These are phyloP conservation scores for Melaleuca alternifolia DNA, from an alignment of 345 rosid species.

Conservation along the genomic window DNA sequence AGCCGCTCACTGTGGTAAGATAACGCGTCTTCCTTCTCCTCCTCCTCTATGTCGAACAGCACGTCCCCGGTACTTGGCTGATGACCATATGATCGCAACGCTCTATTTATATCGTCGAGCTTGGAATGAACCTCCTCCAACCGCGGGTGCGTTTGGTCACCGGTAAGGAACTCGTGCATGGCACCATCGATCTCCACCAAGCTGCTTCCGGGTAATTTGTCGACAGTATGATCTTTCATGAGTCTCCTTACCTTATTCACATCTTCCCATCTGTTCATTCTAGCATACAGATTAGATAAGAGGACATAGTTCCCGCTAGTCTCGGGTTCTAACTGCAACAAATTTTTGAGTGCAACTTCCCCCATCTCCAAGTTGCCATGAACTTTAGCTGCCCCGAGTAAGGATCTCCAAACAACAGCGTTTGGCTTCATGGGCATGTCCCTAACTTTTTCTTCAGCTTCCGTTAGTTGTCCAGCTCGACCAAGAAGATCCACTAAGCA, in stretches of 20 bases:
- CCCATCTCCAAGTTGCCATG: conserved; percentile 42
- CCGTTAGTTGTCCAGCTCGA: conserved; percentile 39
- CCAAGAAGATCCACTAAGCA: conserved; percentile 58
- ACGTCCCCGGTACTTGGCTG: conserved; percentile 19
- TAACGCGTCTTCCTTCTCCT: conserved; percentile 29
- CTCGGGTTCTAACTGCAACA: conserved; percentile 36
- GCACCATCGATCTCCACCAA: conserved; percentile 28
- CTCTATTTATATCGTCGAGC: conserved; percentile 19
- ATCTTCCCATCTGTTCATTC: conserved; percentile 41
- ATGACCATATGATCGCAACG: conserved; percentile 14
- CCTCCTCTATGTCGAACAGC: conserved; percentile 29
- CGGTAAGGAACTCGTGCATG: conserved; percentile 29
- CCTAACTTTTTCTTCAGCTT: conserved; percentile 36
- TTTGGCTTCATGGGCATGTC: conserved; percentile 60
- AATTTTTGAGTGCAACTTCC: conserved; percentile 32
- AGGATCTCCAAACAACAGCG: conserved; percentile 54
- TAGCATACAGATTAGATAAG: conserved; percentile 57
- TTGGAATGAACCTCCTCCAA: conserved; percentile 15
- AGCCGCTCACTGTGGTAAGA: conserved; percentile 32
- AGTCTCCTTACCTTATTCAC: conserved; percentile 43
- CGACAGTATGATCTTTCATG: conserved; percentile 40
- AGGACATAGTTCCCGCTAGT: conserved; percentile 56
- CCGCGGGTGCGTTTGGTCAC: conserved; percentile 24
- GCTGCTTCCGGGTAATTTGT: conserved; percentile 52
- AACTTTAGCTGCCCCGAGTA: conserved; percentile 51